Conservation (phyloP, 257 asterid species). For the Plectranthus barbatus region DNA sequence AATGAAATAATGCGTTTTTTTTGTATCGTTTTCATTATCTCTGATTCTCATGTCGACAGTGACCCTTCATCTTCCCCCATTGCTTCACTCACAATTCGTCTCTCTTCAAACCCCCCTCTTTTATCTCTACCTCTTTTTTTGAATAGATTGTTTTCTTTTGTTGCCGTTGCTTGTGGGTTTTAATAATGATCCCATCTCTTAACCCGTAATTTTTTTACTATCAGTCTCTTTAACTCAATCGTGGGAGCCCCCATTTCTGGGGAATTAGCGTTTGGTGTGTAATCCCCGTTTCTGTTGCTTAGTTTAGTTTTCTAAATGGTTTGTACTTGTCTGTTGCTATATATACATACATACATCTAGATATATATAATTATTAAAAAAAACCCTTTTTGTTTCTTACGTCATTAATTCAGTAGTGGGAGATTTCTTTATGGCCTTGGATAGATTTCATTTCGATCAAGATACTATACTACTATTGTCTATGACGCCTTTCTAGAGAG, state of each 20-base stretch:
- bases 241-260: background rate
- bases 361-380: no score
- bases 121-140: background rate
- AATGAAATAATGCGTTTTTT: constrained; percentile 6
- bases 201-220: background rate
- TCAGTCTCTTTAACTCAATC: background rate
- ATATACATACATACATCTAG: no score
- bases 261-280: constrained; percentile 18
- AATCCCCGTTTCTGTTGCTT: background rate
- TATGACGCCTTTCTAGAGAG: constrained; percentile 3
- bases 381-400: background rate
- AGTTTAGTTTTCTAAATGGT: no score
- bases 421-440: no score
- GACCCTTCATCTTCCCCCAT: constrained; percentile 38
- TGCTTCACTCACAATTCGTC: constrained; percentile 23
- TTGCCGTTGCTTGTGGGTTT: background rate
- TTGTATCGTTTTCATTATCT: constrained; percentile 37
- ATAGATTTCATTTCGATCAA: background rate
- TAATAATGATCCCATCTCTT: background rate
- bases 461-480: constrained; percentile 8
- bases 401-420: background rate
- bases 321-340: no score
- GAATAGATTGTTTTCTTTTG: no score
- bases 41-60: constrained; percentile 59
- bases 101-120: background rate